phyloP scores from a whole-genome alignment of 352 stramenopile genomes.

The Phytophthora aleatoria region DNA sequence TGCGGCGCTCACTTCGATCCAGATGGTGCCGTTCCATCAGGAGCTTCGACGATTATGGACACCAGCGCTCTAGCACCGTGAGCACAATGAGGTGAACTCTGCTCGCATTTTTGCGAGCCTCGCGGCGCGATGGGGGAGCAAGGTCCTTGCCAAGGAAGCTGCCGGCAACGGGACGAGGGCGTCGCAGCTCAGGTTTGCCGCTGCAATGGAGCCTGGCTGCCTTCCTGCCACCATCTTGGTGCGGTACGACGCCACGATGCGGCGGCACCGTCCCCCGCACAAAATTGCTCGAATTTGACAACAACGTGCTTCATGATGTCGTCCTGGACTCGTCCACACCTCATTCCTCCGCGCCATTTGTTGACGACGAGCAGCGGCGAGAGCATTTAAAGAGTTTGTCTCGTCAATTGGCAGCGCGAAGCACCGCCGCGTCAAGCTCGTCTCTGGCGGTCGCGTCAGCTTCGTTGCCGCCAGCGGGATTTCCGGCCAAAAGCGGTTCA shows the following conservation, averaged over 20 bases:
- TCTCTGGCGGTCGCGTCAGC: slow-evolving; percentile 5
- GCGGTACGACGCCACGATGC: slow-evolving; percentile 8
- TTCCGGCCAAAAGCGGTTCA: slow-evolving; percentile 5
- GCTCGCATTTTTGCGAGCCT: not conserved
- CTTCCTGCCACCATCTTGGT: slow-evolving; percentile 27
- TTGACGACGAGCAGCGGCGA: not conserved
- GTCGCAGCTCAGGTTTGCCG: slow-evolving; percentile 26
- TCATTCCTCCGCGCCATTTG: slow-evolving; percentile 25
- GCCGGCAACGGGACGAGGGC: slow-evolving; percentile 15
- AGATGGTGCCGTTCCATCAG: slow-evolving; percentile 22
- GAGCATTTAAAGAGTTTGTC: slow-evolving; percentile 7
- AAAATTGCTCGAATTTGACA: slow-evolving; percentile 25
- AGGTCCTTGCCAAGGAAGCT: slow-evolving; percentile 12
- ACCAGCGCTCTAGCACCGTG: not conserved
- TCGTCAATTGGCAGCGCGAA: not conserved
- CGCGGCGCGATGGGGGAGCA: slow-evolving; percentile 10
- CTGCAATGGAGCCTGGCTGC: slow-evolving; percentile 15
- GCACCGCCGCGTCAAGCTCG: not conserved
- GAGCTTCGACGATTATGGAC: slow-evolving; percentile 6
- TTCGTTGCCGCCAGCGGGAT: slow-evolving; percentile 22
- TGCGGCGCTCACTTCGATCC: slow-evolving; percentile 25
- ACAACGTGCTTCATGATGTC: slow-evolving; percentile 29
- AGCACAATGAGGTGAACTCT: not conserved
- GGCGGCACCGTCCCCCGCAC: not conserved
- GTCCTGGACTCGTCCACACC: slow-evolving; percentile 10